phyloP scores from a whole-genome alignment of 192 early-diverging fungal species.

The Diversispora eburnea region DNA sequence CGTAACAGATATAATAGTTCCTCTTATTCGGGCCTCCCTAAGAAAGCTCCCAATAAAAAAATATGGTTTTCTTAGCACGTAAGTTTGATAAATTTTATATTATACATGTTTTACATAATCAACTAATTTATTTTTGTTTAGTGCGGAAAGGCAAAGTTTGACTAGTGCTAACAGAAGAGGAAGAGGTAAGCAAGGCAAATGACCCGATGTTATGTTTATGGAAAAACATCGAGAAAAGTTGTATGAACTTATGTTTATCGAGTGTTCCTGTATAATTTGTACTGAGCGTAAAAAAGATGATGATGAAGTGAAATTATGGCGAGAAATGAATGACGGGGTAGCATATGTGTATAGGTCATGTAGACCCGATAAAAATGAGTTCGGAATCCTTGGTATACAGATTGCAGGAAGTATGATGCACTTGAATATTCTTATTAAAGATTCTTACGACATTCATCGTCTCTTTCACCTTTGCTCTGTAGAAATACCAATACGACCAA shows the following conservation, averaged over 20 bases:
- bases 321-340: neutral
- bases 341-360: neutral
- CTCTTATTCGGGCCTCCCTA: no score
- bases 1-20: no score
- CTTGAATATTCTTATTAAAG: neutral
- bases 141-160: neutral
- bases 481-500: neutral
- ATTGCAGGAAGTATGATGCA: neutral
- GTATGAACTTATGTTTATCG: neutral
- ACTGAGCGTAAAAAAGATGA: neutral
- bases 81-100: no score
- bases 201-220: neutral
- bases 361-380: constrained; percentile 3
- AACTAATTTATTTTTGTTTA: neutral
- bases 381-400: neutral
- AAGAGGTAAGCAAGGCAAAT: neutral
- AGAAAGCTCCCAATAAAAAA: no score
- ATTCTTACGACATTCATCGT: neutral
- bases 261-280: neutral
- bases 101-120: no score
- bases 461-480: neutral
- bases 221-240: neutral
- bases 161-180: neutral
- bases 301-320: constrained; percentile 6
- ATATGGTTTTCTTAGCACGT: no score